Percentiles rank a stretch among this genome's conserved stretches.
Evolutionary conservation across 768 basidiomycete species (phyloP).

Genomic region (Psilocybe subaeruginosa): DNA sequence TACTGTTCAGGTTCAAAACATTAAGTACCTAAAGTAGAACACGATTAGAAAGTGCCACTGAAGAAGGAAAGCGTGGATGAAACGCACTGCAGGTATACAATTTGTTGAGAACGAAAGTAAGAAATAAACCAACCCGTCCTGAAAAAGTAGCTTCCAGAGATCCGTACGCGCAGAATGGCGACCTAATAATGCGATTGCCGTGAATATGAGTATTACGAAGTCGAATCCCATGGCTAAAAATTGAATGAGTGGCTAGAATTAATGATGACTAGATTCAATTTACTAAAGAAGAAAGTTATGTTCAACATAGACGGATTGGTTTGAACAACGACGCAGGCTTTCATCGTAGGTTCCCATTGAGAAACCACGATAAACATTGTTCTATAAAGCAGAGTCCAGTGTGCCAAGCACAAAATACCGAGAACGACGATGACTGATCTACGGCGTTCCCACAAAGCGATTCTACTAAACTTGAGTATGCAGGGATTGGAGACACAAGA

Average conservation of each 20-base stretch:
- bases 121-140: conserved; percentile 76
- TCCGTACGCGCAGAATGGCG: conserved; percentile 57
- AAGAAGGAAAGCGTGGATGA: neutral
- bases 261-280: conserved; percentile 24
- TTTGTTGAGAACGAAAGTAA: conserved; percentile 67
- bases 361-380: conserved; percentile 71
- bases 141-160: conserved; percentile 72
- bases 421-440: conserved; percentile 51
- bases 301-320: conserved; percentile 63
- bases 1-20: conserved; percentile 62
- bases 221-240: conserved; percentile 72
- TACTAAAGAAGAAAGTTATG: conserved; percentile 72
- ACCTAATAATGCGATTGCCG: conserved; percentile 53
- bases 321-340: conserved; percentile 51
- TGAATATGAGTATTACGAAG: conserved; percentile 59
- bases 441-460: conserved; percentile 73
- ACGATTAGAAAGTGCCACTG: neutral
- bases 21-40: conserved; percentile 46
- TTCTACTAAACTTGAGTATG: conserved; percentile 34
- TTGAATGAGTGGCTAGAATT: neutral
- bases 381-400: conserved; percentile 70
- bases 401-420: conserved; percentile 56
- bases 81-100: conserved; percentile 65
- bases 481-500: neutral
- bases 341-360: conserved; percentile 43